Base-by-base conservation (phyloP, 139 green algal genomes). In the Zygnema cylindricum region DNA sequence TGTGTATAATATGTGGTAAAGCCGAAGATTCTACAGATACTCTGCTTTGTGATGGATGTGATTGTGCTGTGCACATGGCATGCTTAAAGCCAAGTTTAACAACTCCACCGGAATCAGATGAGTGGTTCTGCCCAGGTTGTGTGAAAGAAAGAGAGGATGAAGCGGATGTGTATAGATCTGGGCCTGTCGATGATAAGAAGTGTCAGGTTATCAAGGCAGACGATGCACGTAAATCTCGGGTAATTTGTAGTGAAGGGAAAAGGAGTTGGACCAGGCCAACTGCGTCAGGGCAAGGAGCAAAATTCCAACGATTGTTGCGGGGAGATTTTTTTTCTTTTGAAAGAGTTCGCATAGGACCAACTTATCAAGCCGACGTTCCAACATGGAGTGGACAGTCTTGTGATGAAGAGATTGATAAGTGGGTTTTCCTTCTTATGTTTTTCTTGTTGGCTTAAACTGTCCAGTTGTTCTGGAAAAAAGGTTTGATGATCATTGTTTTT, bases 131-230 rank as follows among this genome's bases (percentile, higher is more conserved):
- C 71, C 36, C 36, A 38, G 71, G 11, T 16, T 79, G 71, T 16
- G 38, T 25, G 36, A 79, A 38, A 79, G 7, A 41, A 79, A 79
- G 71, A 41, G 71, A 79, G 38, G 71, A 79, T 30, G 71, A 41
- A 11, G 71, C 7, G 7, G 11, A 7, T 79, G 71, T 16, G 43
- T 79, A 25, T 79, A 16, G 3, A 55, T 7, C 11, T 30, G 7
- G 7, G 7, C 3, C 38, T 79, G 71, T 25, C 43, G 71, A 11
- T 38, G 11, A 55, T 16, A 55, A 16, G 11, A 41, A 3, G 11
- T 7, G 43, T 42, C 11, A 3, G 42, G 36, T 7, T 25, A 55
- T 16, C 7, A 11, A 43, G 38, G 43, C 42, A 3, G 43, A 38
- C 3, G 36, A 55, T 7, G 16, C 49, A 63, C 49, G 16, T 25